phyloP scores from a whole-genome alignment of 2,329 filamentous ascomycete species.

The Sporothrix schenckii region DNA sequence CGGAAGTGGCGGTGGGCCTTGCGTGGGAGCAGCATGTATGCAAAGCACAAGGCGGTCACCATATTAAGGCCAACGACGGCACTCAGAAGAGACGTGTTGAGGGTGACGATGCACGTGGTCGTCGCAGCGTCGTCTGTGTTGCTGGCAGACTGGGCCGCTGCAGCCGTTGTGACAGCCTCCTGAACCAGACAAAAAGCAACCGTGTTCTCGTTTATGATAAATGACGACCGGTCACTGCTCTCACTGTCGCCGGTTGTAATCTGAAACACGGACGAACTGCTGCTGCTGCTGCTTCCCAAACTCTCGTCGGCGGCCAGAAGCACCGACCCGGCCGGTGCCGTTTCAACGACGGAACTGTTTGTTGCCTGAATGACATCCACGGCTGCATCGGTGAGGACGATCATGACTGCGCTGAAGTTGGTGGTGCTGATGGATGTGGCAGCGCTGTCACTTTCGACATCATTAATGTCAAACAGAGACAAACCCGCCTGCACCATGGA shows the following conservation, averaged over 20 bases:
- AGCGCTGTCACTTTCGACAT: not conserved
- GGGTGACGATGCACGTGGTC: conserved; percentile 46
- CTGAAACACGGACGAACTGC: conserved; percentile 13
- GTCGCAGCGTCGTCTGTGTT: not conserved
- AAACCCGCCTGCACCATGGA: not conserved
- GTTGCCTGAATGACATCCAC: not conserved
- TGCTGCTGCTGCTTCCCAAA: not conserved
- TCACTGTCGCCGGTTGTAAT: not conserved
- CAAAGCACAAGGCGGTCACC: conserved; percentile 42
- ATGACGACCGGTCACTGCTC: not conserved
- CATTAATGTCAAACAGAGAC: not conserved
- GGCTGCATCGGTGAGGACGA: conserved; percentile 26
- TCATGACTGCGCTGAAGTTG: conserved; percentile 17
- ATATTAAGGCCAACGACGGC: conserved; percentile 50
- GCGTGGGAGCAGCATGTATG: conserved; percentile 39
- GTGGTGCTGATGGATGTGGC: not conserved
- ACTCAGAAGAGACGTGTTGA: conserved; percentile 51
- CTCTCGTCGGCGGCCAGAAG: not conserved
- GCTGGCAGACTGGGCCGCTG: not conserved
- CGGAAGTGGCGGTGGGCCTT: conserved; percentile 39
- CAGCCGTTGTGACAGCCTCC: conserved; percentile 22
- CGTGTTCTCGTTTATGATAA: conserved; percentile 37
- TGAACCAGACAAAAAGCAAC: conserved; percentile 45
- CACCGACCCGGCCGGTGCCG: conserved; percentile 32
- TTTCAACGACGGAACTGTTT: conserved; percentile 28